Evolutionary conservation across 2,329 filamentous ascomycete species (phyloP).

Genomic region (Helicocarpus griseus): DNA sequence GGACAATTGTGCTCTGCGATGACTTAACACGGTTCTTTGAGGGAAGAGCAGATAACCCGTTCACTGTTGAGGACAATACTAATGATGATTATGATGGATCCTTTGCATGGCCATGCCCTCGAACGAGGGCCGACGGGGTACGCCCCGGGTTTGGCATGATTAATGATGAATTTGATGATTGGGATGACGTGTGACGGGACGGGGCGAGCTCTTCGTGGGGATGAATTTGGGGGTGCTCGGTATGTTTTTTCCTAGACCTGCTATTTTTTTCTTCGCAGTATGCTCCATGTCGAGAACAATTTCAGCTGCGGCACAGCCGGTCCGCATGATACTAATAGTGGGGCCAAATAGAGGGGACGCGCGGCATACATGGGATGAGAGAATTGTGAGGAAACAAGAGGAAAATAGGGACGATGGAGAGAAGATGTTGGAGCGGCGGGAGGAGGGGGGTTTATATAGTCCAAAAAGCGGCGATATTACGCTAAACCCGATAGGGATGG

Average conservation of each 20-base stretch:
- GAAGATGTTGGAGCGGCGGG: neutral
- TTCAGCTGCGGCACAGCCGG: slow-evolving; percentile 1
- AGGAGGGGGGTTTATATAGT: neutral
- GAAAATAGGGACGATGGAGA: neutral
- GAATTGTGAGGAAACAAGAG: neutral
- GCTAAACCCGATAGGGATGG: neutral
- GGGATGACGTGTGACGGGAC: neutral
- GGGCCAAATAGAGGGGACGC: neutral
- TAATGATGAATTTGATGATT: neutral
- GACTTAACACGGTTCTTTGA: neutral
- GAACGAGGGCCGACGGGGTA: neutral
- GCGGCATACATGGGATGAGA: neutral
- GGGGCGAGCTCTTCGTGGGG: too few relatives aligned
- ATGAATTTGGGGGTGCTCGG: too few relatives aligned
- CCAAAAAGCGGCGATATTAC: neutral
- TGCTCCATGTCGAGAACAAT: neutral
- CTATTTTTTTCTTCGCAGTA: too few relatives aligned
- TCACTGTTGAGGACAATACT: neutral
- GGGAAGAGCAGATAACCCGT: neutral
- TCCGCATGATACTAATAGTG: neutral
- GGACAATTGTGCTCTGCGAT: neutral
- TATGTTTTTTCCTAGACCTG: too few relatives aligned
- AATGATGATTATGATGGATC: too few relatives aligned
- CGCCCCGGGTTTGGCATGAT: neutral
- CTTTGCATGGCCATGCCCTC: too few relatives aligned